Conservation (phyloP, 1,284 basidiomycete genomes). For the Heliocybe sulcata region DNA sequence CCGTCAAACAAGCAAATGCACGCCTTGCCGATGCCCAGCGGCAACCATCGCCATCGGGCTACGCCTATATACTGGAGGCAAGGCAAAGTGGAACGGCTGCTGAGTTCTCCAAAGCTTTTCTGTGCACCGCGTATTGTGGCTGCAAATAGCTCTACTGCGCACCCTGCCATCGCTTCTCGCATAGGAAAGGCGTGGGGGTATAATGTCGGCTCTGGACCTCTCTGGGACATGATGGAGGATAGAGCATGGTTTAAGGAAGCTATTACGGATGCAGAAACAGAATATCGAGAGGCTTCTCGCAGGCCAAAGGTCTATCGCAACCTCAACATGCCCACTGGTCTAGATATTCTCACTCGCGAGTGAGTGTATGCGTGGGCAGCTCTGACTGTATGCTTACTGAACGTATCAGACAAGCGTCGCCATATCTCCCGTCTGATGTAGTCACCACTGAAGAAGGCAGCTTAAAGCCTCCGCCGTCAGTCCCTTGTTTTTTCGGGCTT, state of each 20-base stretch:
- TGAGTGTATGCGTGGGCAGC: conserved; percentile 25
- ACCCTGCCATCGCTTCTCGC: conserved; percentile 32
- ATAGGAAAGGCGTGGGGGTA: conserved; percentile 60
- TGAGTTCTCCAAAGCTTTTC: conserved; percentile 41
- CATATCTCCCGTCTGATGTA: conserved; percentile 49
- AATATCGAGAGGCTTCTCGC: conserved; percentile 35
- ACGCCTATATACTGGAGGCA: conserved; percentile 44
- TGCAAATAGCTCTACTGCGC: conserved; percentile 40
- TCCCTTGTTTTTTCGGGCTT: conserved; percentile 60
- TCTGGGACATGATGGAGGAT: conserved; percentile 71
- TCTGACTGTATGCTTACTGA: not conserved
- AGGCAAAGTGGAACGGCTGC: conserved; percentile 49
- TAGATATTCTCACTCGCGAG: conserved; percentile 38
- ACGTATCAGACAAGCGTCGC: conserved; percentile 38
- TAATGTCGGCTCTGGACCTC: conserved; percentile 64
- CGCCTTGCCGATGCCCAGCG: conserved; percentile 47
- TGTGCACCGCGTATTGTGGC: conserved; percentile 17
- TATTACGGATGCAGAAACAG: conserved; percentile 17
- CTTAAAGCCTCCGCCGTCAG: conserved; percentile 39
- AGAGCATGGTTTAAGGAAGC: conserved; percentile 71
- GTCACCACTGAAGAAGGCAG: conserved; percentile 38
- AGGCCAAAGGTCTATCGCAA: conserved; percentile 51
- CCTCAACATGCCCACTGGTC: conserved; percentile 34
- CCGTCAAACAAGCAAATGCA: conserved; percentile 39
- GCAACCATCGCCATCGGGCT: conserved; percentile 62